A percentile compares a stretch with the other conserved stretches of the same genome.
Conservation (phyloP, 208 protist species). For the Acanthamoeba royreba region DNA sequence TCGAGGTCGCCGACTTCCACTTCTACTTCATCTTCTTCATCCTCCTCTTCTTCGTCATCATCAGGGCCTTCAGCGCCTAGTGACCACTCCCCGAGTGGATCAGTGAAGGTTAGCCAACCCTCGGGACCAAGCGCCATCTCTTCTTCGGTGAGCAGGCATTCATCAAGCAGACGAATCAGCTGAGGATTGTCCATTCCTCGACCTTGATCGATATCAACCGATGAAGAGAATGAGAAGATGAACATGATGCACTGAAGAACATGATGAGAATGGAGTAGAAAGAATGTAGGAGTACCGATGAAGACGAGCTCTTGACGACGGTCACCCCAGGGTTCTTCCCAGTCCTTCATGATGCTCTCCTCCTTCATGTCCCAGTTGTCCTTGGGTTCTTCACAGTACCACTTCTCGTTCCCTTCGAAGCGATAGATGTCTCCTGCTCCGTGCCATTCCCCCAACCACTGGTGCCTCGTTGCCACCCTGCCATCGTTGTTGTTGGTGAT, state of each 20-base stretch:
- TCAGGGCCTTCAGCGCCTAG: slow-evolving; percentile 35
- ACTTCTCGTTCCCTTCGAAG: slow-evolving; percentile 47
- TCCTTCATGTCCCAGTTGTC: slow-evolving; percentile 50
- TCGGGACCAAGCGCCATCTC: slow-evolving; percentile 59
- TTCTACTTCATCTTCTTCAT: neutral
- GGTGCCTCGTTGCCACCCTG: neutral
- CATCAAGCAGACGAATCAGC: slow-evolving; percentile 56
- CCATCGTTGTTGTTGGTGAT: too few relatives aligned
- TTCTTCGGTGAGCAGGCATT: slow-evolving; percentile 70
- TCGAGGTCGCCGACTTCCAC: neutral
- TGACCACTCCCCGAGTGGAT: slow-evolving; percentile 53
- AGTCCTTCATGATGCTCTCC: slow-evolving; percentile 13
- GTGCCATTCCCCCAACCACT: slow-evolving; percentile 30
- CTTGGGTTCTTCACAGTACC: slow-evolving; percentile 55
- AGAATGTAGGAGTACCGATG: slow-evolving; percentile 62
- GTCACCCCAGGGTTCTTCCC: slow-evolving; percentile 59
- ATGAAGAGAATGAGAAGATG: neutral
- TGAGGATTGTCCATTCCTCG: slow-evolving; percentile 54
- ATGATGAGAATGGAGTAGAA: neutral
- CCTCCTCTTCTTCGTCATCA: neutral
- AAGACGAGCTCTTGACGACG: slow-evolving; percentile 78
- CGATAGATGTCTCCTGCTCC: slow-evolving; percentile 40
- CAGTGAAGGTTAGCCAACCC: slow-evolving; percentile 54
- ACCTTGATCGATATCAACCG: neutral
- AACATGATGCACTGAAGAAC: neutral